These are phyloP conservation scores for Suillus paluster DNA, from an alignment of 768 basidiomycete species.

Conservation along the genomic window DNA sequence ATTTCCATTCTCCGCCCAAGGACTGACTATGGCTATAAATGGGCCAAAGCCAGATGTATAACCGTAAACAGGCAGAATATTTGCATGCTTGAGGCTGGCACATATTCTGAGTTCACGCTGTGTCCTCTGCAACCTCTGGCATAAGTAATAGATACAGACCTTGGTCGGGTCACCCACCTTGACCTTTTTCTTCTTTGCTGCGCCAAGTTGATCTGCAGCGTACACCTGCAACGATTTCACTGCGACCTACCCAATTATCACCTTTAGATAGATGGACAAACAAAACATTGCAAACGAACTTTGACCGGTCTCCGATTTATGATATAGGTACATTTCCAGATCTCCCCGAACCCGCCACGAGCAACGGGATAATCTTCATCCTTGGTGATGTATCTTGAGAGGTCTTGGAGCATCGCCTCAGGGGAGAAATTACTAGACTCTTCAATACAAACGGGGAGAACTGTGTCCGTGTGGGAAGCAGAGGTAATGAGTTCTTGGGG, in stretches of 20 bases:
- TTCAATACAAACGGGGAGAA: no score
- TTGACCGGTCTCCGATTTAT: neutral
- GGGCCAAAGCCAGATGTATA: conserved; percentile 35
- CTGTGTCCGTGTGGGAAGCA: no score
- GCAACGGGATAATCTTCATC: conserved; percentile 1
- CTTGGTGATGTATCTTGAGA: neutral
- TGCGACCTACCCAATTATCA: conserved; percentile 1
- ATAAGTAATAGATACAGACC: neutral
- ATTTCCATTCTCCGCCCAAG: conserved; percentile 38
- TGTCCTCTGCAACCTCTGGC: conserved; percentile 13
- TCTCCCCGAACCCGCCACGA: conserved; percentile 5
- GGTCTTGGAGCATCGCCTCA: no score
- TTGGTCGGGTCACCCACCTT: neutral
- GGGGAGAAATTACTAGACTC: no score
- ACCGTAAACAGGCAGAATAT: conserved; percentile 34
- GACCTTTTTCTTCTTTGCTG: conserved; percentile 8
- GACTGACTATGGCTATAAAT: conserved; percentile 37
- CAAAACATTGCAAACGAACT: neutral
- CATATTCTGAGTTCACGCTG: conserved; percentile 26
- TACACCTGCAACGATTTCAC: conserved; percentile 5
- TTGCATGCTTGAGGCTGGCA: conserved; percentile 28
- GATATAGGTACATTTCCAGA: conserved; percentile 4
- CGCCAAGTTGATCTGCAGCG: neutral
- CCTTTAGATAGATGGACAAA: neutral
- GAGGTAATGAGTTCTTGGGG: no score